Base-by-base conservation (phyloP, 139 green algal genomes). In the Penium margaritaceum region DNA sequence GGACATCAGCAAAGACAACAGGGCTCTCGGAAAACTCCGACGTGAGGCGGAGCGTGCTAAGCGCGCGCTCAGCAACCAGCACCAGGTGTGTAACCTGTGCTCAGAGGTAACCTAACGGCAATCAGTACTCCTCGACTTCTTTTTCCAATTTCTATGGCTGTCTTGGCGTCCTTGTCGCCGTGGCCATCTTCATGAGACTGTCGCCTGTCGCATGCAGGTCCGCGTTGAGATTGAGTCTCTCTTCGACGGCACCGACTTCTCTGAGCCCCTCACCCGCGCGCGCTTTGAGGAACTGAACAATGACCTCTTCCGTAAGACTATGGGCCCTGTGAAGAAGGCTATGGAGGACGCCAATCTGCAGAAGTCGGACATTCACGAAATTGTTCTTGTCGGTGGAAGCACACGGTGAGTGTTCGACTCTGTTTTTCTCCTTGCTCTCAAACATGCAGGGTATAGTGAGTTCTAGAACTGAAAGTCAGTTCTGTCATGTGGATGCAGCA, bases 201-300 rank as follows among this genome's bases (percentile, higher is more conserved):
- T n/a, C n/a, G n/a, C n/a, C n/a, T n/a, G n/a, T n/a, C n/a, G n/a
- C n/a, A n/a, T n/a, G n/a, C n/a, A n/a, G n/a, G 77, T 96, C 17
- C 90, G 92, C 60, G 87, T 99, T 24, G 95, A 99, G 88, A 95
- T 99, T 64, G 95, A 99, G 88, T 89, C 84, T 5, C 83, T 99
- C 51, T 83, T 87, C 43, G 95, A 99, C 30, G 95, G 95, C 35
- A 80, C 96, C 27, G 95, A 99, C 81, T 87, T 99, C 66, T 93
- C 82, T 1, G 93, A 98, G 90, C 92, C 95, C 2, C 87, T 99
- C 29, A 99, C 95, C 1, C 88, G 95, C 51, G 95, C 95, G 0
- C 89, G 95, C 36, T 99, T 99, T 72, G 95, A 99, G 88, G 95
- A 98, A 86, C 88, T 99, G 34, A 97, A 97, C 88, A 89, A 87